Base-by-base conservation (phyloP, 768 basidiomycete species). In the Tylopilus vinaceipallidus region DNA sequence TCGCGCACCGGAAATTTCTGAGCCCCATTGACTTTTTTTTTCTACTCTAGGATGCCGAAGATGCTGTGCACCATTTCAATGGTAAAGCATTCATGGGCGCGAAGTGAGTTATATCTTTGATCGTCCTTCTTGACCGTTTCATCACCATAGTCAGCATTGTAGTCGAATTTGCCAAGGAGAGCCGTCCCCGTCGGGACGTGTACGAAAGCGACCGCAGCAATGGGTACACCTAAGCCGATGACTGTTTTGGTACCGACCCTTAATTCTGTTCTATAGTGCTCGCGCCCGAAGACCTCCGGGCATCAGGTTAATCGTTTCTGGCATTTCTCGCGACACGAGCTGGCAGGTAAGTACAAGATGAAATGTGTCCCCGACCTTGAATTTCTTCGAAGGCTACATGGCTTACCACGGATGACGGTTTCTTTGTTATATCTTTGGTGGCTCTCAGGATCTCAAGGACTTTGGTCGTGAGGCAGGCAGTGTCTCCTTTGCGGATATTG, bases 131-230 rank as follows among this genome's bases (percentile, higher is more conserved):
- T 23, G 14, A 56, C 13, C 12, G 13, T 49, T 19, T 52, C 34
- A 38, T 35, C 5, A 38, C 47, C 30, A 32, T 44, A 16, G 0
- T 14, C 58, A 97, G 95, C 64, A 90, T 99, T 55, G 88, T 97
- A 13, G 93, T 99, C 38, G 92, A 99, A 67, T 93, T 93, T 63
- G 93, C 95, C 8, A 95, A 95, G 69, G 95, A 98, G 61, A 86
- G 84, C 53, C 84, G 91, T 19, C 87, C 88, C 47, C 86, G 90
- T 56, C 81, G 91, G 47, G 91, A 93, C 17, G 70, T 72, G 14
- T 88, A 86, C 58, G 88, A 88, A 44, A 66, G 75, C 26, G 73
- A 76, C 32, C 69, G 80, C 61, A 70, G 73, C 50, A 70, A 84
- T 65, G 82, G 84, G 81, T 84, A 79, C 63, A 49, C 54, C 19